Base-by-base conservation (phyloP, 2,329 filamentous ascomycete genomes). In the Fusarium gaditjirri region DNA sequence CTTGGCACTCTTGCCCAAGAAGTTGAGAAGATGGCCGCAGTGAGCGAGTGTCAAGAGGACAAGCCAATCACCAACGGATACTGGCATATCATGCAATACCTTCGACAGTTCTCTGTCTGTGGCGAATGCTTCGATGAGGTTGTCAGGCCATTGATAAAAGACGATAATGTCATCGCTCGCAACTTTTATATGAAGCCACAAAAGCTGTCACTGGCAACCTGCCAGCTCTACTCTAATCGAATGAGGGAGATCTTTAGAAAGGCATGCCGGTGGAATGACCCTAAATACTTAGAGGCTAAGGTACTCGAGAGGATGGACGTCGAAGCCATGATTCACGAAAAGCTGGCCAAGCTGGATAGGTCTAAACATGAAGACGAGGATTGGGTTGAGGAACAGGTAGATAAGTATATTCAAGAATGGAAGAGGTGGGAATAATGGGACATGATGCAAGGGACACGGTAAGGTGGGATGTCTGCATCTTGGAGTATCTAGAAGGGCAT, bases 81-180 rank as follows among this genome's bases (percentile, higher is more conserved):
- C 42, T 98, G 95, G 95, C 91, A 97, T 80, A 90, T 88, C 61
- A 94, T 97, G 80, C 89, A 92, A 2, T 85, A 88, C 19, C 83
- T 97, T 0, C 93, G 92, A 0, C 89, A 94, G 52, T 90, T 97
- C 76, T 94, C 92, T 2, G 91, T 97, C 8, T 98, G 95, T 81
- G 90, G 93, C 71, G 93, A 95, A 80, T 98, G 95, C 80, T 97
- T 93, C 79, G 89, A 93, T 21, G 90, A 94, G 27, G 88, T 94
- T 2, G 89, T 97, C n/a, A 89, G 88, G 81, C 94, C 94, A 2
- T 84, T 90, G 55, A 82, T 91, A 4, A 84, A 86, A 35, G 83
- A 86, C 21, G 80, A 82, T 57, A 82, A 83, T 43, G 82, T 87
- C 2, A 84, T 95, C 29, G 90, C 92, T 14, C 83, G 87, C 23